These are phyloP conservation scores for Globisporangium rhizosaccharum DNA, from an alignment of 352 stramenopile species.

Conservation along the genomic window DNA sequence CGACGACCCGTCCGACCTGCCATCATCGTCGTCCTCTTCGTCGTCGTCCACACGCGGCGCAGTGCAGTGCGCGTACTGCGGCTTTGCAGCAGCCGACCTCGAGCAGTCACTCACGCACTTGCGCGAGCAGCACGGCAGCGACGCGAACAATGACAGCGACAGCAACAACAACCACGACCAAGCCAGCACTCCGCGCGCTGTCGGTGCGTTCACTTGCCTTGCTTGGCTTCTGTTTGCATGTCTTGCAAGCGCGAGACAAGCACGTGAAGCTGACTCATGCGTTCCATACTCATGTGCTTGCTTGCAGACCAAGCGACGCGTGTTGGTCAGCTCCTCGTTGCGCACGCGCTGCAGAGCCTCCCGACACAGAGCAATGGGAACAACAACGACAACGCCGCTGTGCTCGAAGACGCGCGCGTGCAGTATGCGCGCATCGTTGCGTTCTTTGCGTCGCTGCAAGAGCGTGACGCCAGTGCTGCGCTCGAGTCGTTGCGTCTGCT, in stretches of 20 bases:
- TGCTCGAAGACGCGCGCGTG: constrained; percentile 44
- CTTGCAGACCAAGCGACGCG: constrained; percentile 41
- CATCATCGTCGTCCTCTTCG: constrained; percentile 5
- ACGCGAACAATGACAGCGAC: constrained; percentile 10
- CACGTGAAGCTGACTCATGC: neutral
- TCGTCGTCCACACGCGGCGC: constrained; percentile 6
- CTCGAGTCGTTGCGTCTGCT: constrained; percentile 33
- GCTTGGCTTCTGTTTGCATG: neutral
- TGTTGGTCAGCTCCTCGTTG: constrained; percentile 51
- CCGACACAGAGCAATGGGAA: constrained; percentile 5
- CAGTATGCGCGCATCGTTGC: constrained; percentile 33
- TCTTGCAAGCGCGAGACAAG: neutral
- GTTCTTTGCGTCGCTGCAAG: constrained; percentile 33
- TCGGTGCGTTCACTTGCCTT: neutral
- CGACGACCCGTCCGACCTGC: constrained; percentile 14
- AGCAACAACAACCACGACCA: constrained; percentile 9
- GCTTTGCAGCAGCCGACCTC: constrained; percentile 35
- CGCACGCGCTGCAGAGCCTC: constrained; percentile 29
- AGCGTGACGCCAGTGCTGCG: constrained; percentile 31
- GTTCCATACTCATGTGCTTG: constrained; percentile 1
- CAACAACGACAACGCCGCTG: constrained; percentile 25
- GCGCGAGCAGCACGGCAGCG: constrained; percentile 26
- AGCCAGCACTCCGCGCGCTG: neutral
- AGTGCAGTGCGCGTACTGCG: constrained; percentile 34
- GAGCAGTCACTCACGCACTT: constrained; percentile 50